These are phyloP conservation scores for Remersonia thermophila DNA, from an alignment of 2,329 filamentous ascomycete species.

Conservation along the genomic window DNA sequence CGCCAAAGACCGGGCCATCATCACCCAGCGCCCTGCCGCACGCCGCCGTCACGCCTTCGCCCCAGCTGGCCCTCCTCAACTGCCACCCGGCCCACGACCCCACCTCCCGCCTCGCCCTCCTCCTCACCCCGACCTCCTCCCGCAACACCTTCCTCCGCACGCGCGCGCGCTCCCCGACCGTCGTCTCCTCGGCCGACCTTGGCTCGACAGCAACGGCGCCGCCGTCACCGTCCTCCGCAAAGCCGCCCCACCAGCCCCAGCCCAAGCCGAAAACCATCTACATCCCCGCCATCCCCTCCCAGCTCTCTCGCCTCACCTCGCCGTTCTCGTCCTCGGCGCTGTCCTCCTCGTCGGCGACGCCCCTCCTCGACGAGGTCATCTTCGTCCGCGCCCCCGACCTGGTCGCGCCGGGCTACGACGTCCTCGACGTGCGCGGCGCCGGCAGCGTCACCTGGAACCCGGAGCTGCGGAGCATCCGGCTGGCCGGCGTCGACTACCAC, in stretches of 20 bases:
- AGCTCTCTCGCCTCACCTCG: background rate
- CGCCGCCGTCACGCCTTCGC: background rate
- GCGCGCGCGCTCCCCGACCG: slow-evolving; percentile 5
- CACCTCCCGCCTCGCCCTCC: slow-evolving; percentile 9
- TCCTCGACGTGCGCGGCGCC: slow-evolving; percentile 9
- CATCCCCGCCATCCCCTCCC: slow-evolving; percentile 7
- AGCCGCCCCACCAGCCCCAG: background rate
- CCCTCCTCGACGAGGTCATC: slow-evolving; percentile 8
- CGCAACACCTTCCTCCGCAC: slow-evolving; percentile 12
- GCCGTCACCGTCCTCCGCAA: no score
- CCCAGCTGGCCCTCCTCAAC: slow-evolving; percentile 12
- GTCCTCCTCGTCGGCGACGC: no score
- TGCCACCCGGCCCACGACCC: slow-evolving; percentile 10
- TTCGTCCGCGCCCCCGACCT: slow-evolving; percentile 12
- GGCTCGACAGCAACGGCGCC: no score
- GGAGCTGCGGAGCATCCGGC: slow-evolving; percentile 11
- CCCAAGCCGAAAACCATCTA: slow-evolving; percentile 6
- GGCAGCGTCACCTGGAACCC: slow-evolving; percentile 8
- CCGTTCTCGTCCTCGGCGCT: background rate
- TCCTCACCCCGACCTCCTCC: slow-evolving; percentile 9
- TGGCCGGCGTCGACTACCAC: slow-evolving; percentile 5
- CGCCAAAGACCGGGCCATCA: background rate
- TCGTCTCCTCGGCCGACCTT: slow-evolving; percentile 4
- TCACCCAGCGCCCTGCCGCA: background rate
- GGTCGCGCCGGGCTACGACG: slow-evolving; percentile 13